phyloP scores from a whole-genome alignment of 1,284 basidiomycete species.

The Porphyrellus sp. region DNA sequence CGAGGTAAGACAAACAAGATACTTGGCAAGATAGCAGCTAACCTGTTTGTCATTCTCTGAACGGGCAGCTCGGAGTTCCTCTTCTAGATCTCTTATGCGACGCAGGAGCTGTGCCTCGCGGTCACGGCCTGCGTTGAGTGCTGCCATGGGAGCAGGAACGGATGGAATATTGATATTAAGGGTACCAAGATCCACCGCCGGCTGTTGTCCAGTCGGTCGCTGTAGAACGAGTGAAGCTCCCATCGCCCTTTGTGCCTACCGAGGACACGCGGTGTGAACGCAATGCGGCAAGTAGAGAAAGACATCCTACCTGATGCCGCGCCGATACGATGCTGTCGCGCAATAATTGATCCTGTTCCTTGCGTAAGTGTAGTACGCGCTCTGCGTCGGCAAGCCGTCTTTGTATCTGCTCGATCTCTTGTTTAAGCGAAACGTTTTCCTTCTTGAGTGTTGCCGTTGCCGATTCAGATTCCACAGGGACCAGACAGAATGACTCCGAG shows the following conservation, averaged over 20 bases:
- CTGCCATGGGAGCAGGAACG: conserved; percentile 47
- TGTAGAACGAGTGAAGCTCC: conserved; percentile 55
- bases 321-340: conserved; percentile 77
- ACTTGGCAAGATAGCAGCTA: conserved; percentile 25
- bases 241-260: conserved; percentile 73
- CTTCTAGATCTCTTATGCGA: conserved; percentile 59
- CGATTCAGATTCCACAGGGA: conserved; percentile 58
- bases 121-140: conserved; percentile 48
- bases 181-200: conserved; percentile 46
- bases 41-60: conserved; percentile 84
- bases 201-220: conserved; percentile 43
- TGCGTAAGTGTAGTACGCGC: conserved; percentile 58
- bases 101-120: conserved; percentile 67
- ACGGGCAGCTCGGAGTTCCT: conserved; percentile 61
- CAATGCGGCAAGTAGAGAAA: background rate
- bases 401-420: conserved; percentile 54
- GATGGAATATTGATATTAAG: conserved; percentile 55
- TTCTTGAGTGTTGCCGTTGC: conserved; percentile 50
- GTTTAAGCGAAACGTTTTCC: conserved; percentile 62
- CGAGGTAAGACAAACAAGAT: conserved; percentile 15
- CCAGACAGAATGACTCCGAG: conserved; percentile 72
- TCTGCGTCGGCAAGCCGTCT: conserved; percentile 58
- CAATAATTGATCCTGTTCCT: conserved; percentile 72
- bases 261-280: conserved; percentile 1
- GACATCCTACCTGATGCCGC: conserved; percentile 61